Percentiles rank a stretch among this genome's conserved stretches.
phyloP scores from a whole-genome alignment of 306 rosid genomes.

The Inga laurina region DNA sequence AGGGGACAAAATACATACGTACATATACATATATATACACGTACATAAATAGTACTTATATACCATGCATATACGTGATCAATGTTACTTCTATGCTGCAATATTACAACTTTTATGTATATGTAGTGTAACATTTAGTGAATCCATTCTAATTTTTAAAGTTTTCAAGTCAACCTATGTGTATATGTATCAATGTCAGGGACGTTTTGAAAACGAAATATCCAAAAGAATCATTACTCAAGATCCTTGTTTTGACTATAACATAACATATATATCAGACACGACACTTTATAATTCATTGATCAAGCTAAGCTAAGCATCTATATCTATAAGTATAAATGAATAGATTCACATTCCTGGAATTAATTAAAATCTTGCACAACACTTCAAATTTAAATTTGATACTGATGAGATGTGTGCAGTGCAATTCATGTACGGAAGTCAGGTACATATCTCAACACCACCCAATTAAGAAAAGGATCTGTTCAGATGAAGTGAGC shows the following conservation, averaged over 20 bases:
- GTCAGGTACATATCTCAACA: slow-evolving; percentile 1
- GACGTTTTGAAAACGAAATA: background rate
- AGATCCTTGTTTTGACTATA: background rate
- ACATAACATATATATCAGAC: background rate
- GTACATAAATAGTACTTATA: too few species aligned
- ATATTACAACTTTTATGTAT: background rate
- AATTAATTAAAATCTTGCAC: background rate
- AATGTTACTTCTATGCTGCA: background rate
- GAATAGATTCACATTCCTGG: background rate
- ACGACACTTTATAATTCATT: background rate
- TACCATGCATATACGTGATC: background rate
- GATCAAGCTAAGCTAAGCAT: background rate
- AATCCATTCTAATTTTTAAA: background rate
- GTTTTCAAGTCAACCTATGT: background rate
- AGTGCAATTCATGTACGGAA: slow-evolving; percentile 29
- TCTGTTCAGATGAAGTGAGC: slow-evolving; percentile 7
- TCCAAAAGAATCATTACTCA: background rate
- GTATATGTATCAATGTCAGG: background rate
- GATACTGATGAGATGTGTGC: slow-evolving; percentile 13
- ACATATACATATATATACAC: background rate
- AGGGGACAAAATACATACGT: background rate
- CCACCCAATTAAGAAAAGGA: slow-evolving; percentile 25
- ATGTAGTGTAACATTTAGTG: background rate
- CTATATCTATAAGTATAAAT: background rate
- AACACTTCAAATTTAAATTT: slow-evolving; percentile 7